phyloP scores from a whole-genome alignment of 305 asterid species.

The Fraxinus angustifolia region DNA sequence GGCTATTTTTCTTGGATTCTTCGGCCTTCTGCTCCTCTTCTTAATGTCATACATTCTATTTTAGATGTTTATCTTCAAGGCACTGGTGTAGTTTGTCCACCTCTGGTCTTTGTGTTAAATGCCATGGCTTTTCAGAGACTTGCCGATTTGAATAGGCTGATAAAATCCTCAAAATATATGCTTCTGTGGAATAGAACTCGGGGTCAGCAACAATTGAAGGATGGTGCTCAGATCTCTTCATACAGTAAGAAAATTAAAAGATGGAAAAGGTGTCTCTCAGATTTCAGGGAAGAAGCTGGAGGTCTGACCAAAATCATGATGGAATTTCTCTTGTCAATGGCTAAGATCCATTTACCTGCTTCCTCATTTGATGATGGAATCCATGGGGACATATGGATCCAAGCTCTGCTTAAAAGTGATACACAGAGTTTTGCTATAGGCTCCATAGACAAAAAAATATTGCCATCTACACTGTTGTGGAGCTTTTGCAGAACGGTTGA shows the following conservation, averaged over 20 bases:
- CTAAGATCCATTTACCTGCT: conserved; percentile 33
- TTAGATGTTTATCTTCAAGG: conserved; percentile 53
- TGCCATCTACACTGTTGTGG: conserved; percentile 59
- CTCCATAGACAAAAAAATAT: conserved; percentile 48
- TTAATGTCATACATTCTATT: conserved; percentile 45
- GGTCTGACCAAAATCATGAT: conserved; percentile 54
- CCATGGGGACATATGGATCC: conserved; percentile 28
- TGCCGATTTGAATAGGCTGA: conserved; percentile 64
- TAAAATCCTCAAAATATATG: conserved; percentile 61
- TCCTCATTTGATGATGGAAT: conserved; percentile 32
- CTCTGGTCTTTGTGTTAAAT: conserved; percentile 64
- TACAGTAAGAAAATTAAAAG: conserved; percentile 45
- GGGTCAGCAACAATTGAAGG: conserved; percentile 33
- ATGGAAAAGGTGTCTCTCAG: conserved; percentile 43
- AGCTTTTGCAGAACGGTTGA: conserved; percentile 63
- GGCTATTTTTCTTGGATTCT: conserved; percentile 63
- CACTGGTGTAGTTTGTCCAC: conserved; percentile 45
- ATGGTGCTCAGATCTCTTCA: conserved; percentile 39
- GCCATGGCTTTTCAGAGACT: conserved; percentile 79
- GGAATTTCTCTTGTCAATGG: conserved; percentile 44
- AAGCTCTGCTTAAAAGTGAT: conserved; percentile 31
- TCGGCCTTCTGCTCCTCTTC: conserved; percentile 61
- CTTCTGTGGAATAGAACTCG: conserved; percentile 47
- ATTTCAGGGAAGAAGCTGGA: conserved; percentile 62
- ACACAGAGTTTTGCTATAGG: conserved; percentile 48